Evolutionary conservation across 2,329 filamentous ascomycete species (phyloP), one percentile per base, ranked within the genome.

Genomic region (Coniochaeta prunicola): DNA sequence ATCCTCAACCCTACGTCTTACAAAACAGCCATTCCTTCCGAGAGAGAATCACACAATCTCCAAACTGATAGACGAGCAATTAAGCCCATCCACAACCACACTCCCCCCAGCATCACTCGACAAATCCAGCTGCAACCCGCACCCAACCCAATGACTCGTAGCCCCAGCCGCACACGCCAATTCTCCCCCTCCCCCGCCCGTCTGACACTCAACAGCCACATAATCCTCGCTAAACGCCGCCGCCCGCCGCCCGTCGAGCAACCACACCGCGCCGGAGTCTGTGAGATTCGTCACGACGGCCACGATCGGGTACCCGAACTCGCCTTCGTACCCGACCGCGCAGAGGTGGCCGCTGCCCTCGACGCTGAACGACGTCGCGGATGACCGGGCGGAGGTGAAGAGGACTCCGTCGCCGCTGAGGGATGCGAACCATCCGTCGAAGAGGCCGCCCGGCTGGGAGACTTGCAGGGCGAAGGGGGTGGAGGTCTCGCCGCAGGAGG

Each of bases 351-450:
- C 67, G 1, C 57, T 63, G 1, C 34, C 31, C 50, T 65, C 67
- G 19, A 70, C 63, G 58, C 66, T 67, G 59, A 71, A 70, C 9
- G 45, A 57, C 48, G 66, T 65, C 7, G 66, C 64, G 1, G 57
- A 57, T 4, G 57, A 59, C 1, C 58, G 48, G 3, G 59, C 61
- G 0, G 63, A 61, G 7, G 64, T 67, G 63, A 72, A 70, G 17
- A 72, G 61, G 26, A 68, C 56, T 6, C 60, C 64, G 56, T 66
- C 63, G 0, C 67, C 69, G 57, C 64, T 66, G n/a, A 71, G 57
- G 40, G 60, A 61, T 3, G 69, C 61, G 54, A 62, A 71, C 70
- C 70, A 71, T 4, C 62, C 63, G 62, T 72, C 63, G 57, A 70
- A 69, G 34, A 64, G 36, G 8, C 70, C 66, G 54, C 63, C 64